phyloP scores from a whole-genome alignment of 2,329 filamentous ascomycete species.

The Calonectria pauciramosa region DNA sequence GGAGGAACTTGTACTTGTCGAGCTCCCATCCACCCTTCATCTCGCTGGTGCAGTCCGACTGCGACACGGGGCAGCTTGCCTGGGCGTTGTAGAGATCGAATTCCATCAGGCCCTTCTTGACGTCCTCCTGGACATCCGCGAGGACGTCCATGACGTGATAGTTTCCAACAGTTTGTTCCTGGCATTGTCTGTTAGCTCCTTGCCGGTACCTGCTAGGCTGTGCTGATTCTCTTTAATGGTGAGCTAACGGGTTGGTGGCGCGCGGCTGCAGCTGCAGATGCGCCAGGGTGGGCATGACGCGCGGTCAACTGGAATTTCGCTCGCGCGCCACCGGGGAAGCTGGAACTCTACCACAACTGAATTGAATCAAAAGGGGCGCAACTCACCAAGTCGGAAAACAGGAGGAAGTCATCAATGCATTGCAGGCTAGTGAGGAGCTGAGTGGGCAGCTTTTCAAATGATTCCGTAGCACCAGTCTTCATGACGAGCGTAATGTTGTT shows the following conservation, averaged over 20 bases:
- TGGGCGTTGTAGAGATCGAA: constrained; percentile 63
- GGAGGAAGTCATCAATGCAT: constrained; percentile 67
- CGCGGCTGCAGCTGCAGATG: background rate
- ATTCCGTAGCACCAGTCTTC: constrained; percentile 72
- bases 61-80: constrained; percentile 60
- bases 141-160: constrained; percentile 59
- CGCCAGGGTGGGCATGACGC: background rate
- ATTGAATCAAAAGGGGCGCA: background rate
- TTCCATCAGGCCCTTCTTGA: constrained; percentile 55
- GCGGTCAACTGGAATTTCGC: constrained; percentile 19
- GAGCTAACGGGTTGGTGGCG: background rate
- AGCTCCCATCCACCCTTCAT: constrained; percentile 63
- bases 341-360: background rate
- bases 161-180: constrained; percentile 65
- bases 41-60: constrained; percentile 57
- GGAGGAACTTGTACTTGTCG: constrained; percentile 74
- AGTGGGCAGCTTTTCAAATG: constrained; percentile 66
- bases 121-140: constrained; percentile 52
- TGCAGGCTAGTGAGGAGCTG: constrained; percentile 68
- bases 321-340: constrained; percentile 8
- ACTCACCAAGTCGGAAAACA: constrained; percentile 68
- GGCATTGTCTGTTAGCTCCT: constrained; percentile 22
- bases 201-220: background rate
- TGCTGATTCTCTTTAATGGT: background rate
- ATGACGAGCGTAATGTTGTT: constrained; percentile 65